Conservation (phyloP, 2,329 filamentous ascomycete species). For the Penicillium sp. region DNA sequence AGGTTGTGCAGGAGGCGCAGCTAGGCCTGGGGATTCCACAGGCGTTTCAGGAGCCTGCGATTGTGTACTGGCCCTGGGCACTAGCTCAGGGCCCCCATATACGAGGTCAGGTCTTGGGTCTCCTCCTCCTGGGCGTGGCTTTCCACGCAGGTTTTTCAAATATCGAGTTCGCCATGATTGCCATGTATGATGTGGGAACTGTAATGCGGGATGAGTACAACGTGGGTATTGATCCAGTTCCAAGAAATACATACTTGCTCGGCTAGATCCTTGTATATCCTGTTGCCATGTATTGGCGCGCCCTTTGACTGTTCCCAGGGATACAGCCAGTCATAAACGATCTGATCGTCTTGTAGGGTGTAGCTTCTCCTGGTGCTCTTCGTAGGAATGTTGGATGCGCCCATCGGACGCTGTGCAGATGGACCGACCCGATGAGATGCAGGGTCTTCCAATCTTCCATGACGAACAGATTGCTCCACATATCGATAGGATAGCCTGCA, state of each 20-base stretch:
- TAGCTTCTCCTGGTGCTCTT: conserved; percentile 43
- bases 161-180: conserved; percentile 59
- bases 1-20: background rate
- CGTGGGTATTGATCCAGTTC: background rate
- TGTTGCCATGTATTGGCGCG: conserved; percentile 47
- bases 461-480: conserved; percentile 60
- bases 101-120: conserved; percentile 18
- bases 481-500: conserved; percentile 62
- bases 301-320: conserved; percentile 40
- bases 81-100: conserved; percentile 7
- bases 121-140: conserved; percentile 42
- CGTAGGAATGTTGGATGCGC: conserved; percentile 47
- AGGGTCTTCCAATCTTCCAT: conserved; percentile 56
- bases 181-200: conserved; percentile 54
- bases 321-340: conserved; percentile 53
- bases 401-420: conserved; percentile 51
- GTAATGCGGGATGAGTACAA: background rate
- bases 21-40: background rate
- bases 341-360: conserved; percentile 53
- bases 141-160: conserved; percentile 47
- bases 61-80: background rate
- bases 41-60: background rate
- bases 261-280: conserved; percentile 54
- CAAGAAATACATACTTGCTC: conserved; percentile 38
- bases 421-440: conserved; percentile 57